Percentiles rank a stretch among this genome's conserved stretches.
Conservation (phyloP, 768 basidiomycete genomes). For the Rhizopogon salebrosus region DNA sequence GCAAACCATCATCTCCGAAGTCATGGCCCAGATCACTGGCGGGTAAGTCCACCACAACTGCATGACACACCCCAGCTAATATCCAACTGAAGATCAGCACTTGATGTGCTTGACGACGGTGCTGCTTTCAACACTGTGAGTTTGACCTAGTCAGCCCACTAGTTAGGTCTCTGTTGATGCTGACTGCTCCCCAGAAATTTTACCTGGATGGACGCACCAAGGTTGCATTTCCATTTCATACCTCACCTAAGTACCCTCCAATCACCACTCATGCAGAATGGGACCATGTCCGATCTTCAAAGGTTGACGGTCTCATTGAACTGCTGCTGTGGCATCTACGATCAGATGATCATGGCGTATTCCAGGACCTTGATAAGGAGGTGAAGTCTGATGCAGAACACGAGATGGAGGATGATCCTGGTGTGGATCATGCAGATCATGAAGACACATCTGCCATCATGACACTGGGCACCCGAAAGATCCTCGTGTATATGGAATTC, state of each 20-base stretch:
- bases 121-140: background rate
- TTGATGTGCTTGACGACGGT: background rate
- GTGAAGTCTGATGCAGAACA: too few species aligned
- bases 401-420: background rate
- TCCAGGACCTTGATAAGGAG: background rate
- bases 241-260: background rate
- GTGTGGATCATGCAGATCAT: background rate
- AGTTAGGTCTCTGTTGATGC: too few species aligned
- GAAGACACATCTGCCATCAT: background rate
- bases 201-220: background rate
- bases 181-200: too few species aligned
- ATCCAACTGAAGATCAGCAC: too few species aligned
- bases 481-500: background rate
- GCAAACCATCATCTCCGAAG: background rate
- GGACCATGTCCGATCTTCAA: background rate
- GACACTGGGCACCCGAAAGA: background rate
- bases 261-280: background rate
- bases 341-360: background rate
- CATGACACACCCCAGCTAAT: too few species aligned
- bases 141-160: too few species aligned
- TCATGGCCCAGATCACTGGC: background rate
- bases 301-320: background rate
- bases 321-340: background rate
- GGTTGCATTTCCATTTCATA: background rate
- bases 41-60: background rate